Percentiles rank a stretch among this genome's conserved stretches.
phyloP scores from a whole-genome alignment of 305 asterid genomes.

The Solanum hybrid region DNA sequence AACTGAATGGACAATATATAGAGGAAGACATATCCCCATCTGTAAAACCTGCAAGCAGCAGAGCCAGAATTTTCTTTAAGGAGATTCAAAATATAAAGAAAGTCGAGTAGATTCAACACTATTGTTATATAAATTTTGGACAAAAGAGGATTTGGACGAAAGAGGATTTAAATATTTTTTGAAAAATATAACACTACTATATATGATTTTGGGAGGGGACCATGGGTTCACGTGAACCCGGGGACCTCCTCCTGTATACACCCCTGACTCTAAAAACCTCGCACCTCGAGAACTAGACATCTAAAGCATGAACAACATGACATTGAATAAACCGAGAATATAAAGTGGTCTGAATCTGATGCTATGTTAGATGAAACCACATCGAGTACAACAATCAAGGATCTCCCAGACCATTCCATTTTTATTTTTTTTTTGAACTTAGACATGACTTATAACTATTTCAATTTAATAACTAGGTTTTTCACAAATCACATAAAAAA shows the following conservation, averaged over 20 bases:
- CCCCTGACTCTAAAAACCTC: not conserved
- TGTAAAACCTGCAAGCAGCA: constrained; percentile 42
- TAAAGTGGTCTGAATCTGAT: not conserved
- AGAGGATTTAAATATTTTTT: no score
- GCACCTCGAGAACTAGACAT: not conserved
- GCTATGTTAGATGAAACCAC: not conserved
- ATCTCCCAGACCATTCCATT: not conserved
- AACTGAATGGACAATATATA: constrained; percentile 47
- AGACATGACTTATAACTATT: not conserved
- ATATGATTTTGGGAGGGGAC: no score
- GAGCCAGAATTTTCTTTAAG: not conserved
- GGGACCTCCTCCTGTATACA: no score
- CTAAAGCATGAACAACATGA: not conserved
- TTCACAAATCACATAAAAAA: not conserved
- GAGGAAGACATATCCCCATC: constrained; percentile 66
- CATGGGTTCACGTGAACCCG: no score
- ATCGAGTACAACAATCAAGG: not conserved
- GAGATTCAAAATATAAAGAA: not conserved
- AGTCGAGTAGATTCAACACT: not conserved
- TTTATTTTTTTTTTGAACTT: not conserved
- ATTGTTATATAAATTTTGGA: not conserved
- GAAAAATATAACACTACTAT: no score
- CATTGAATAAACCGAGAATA: not conserved
- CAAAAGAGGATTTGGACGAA: no score
- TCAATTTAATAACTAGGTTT: not conserved